phyloP scores from a whole-genome alignment of 768 basidiomycete species.

The Hydnomerulius pinastri region DNA sequence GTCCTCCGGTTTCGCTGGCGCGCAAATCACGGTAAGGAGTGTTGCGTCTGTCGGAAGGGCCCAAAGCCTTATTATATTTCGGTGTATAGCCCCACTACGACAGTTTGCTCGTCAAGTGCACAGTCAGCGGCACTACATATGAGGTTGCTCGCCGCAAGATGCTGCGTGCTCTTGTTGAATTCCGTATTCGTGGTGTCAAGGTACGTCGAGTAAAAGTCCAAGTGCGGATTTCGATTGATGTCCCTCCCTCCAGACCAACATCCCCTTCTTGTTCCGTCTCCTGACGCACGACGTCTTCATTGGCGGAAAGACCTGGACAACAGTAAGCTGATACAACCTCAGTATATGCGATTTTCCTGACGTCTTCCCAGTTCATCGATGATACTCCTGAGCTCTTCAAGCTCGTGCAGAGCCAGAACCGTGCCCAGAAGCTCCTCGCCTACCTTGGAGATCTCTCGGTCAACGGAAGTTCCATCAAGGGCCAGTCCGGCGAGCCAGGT shows the following conservation, averaged over 20 bases:
- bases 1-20: conserved; percentile 96
- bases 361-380: conserved; percentile 81
- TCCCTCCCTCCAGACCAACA: conserved; percentile 76
- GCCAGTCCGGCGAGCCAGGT: conserved; percentile 93
- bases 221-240: not conserved
- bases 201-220: conserved; percentile 33
- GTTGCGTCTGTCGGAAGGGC: not conserved
- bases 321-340: conserved; percentile 45
- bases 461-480: conserved; percentile 97
- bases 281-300: conserved; percentile 97
- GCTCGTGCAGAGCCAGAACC: conserved; percentile 95
- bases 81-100: conserved; percentile 88
- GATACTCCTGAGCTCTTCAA: conserved; percentile 99
- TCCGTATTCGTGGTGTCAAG: conserved; percentile 99
- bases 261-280: conserved; percentile 98
- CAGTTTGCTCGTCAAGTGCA: conserved; percentile 94
- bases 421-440: conserved; percentile 94
- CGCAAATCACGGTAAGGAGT: conserved; percentile 93
- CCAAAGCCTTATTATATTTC: not conserved
- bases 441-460: conserved; percentile 98
- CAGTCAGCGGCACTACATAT: conserved; percentile 94
- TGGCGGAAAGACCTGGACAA: conserved; percentile 97
- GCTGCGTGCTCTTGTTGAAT: conserved; percentile 98
- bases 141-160: conserved; percentile 99
- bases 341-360: conserved; percentile 8